phyloP scores from a whole-genome alignment of 495 filamentous ascomycete species.

The Penicillium dipodomyicola region DNA sequence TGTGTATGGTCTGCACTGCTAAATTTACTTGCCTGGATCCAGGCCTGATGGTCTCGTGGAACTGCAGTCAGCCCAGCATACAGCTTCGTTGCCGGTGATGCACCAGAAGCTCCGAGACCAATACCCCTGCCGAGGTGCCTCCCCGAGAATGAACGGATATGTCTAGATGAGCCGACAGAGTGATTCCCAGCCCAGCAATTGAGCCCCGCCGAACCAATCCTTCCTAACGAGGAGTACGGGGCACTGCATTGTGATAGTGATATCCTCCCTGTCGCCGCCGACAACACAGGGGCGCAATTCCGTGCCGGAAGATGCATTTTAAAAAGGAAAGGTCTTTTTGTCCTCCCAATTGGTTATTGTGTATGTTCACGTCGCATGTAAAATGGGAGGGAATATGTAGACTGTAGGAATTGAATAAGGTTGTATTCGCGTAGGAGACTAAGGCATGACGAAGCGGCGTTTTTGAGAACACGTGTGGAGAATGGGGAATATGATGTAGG shows the following conservation, averaged over 20 bases:
- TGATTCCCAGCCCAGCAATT: background rate
- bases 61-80: background rate
- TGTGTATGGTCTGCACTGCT: slow-evolving; percentile 23
- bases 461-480: slow-evolving; percentile 8
- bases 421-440: slow-evolving; percentile 1
- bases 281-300: slow-evolving; percentile 17
- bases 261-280: slow-evolving; percentile 3
- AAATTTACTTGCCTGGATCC: slow-evolving; percentile 18
- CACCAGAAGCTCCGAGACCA: background rate
- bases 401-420: background rate
- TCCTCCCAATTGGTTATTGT: background rate
- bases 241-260: slow-evolving; percentile 6
- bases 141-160: background rate
- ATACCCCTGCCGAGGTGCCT: background rate
- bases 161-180: background rate
- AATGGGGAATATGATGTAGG: background rate
- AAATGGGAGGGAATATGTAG: background rate
- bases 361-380: background rate
- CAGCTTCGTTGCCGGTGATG: background rate
- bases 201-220: background rate
- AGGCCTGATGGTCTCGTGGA: background rate
- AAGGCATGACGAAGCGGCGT: slow-evolving; percentile 29
- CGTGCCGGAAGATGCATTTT: slow-evolving; percentile 17
- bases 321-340: background rate
- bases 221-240: slow-evolving; percentile 4